phyloP scores from a whole-genome alignment of 177 flowering plant genomes.

The Vitis hybrid region DNA sequence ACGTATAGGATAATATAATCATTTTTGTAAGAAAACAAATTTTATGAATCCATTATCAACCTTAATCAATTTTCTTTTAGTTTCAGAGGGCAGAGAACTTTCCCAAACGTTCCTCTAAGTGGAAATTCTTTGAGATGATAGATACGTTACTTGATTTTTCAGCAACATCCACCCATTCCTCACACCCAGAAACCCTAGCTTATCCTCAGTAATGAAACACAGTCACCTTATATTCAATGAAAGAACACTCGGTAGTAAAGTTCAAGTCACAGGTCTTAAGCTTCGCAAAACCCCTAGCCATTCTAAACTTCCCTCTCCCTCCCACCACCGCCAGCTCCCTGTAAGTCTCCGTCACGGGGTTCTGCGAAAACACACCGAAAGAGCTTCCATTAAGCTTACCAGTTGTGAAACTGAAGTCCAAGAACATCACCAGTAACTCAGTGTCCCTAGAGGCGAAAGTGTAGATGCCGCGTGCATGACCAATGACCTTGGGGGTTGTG shows the following conservation, averaged over 20 bases:
- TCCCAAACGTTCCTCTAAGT: no score
- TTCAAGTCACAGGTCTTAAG: constrained; percentile 15
- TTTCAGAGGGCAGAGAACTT: no score
- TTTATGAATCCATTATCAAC: no score
- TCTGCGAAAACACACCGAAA: constrained; percentile 24
- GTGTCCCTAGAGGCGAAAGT: constrained; percentile 9
- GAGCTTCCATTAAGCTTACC: constrained; percentile 35
- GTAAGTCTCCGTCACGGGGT: constrained; percentile 16
- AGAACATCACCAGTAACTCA: constrained; percentile 9
- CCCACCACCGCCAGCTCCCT: constrained; percentile 40
- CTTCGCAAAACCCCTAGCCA: constrained; percentile 24
- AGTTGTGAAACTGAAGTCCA: constrained; percentile 22
- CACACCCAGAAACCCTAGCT: no score
- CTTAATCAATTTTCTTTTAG: no score
- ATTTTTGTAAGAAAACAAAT: no score
- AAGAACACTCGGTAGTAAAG: constrained; percentile 15
- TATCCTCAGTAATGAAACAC: constrained; percentile 15
- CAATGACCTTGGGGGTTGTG: constrained; percentile 17
- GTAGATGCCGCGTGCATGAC: constrained; percentile 26
- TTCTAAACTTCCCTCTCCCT: constrained; percentile 31
- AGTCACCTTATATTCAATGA: constrained; percentile 28
- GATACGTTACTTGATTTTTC: no score
- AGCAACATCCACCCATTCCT: no score
- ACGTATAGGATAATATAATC: no score
- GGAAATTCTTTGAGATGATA: no score